Base-by-base conservation (phyloP, 129 eudicot genomes). In the Tanacetum coccineum region DNA sequence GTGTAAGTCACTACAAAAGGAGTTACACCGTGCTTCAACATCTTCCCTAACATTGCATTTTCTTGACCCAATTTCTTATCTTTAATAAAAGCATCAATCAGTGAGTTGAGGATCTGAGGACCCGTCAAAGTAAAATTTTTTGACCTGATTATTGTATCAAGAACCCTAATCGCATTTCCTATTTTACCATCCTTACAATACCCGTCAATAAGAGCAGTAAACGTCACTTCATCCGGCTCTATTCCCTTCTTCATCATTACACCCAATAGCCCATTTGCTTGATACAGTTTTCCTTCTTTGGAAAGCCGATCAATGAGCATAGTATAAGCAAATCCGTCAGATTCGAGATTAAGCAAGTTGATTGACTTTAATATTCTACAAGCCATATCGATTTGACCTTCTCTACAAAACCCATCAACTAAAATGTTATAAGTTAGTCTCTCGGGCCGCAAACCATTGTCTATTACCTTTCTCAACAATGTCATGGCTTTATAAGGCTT, bases 1-100 rank as follows among this genome's bases (percentile, higher is more conserved):
- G 83, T 78, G 66, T 74, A 82, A 5, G 86, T 81, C 59, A 82
- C 83, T 18, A 82, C 83, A 20, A 73, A 74, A 21, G 86, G 83
- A 61, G 71, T 74, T n/a, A 78, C 20, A 45, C 86, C 74, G 56
- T 62, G 71, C 69, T 70, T 78, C 45, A 82, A 40, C 80, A 78
- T 78, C 80, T 74, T 82, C 17, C 78, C 78, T 0, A 82, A 55
- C 17, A 78, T 66, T 5, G 80, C 83, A 60, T 74, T 70, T 47
- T 18, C 61, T 52, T 70, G 68, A 54, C 74, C 70, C 18, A 74
- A 2, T 75, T 74, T 78, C 47, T 26, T n/a, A 52, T 70, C 75
- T 66, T 82, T 82, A 63, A 64, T 25, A 6, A 82, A 57, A 66
- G 71, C 74, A 78, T 82, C 83, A 66, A 78, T 75, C 45, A 82